A percentile compares a stretch with the other conserved stretches of the same genome.
Conservation (phyloP, 208 protist species). For the Crithidia acanthocephali region DNA sequence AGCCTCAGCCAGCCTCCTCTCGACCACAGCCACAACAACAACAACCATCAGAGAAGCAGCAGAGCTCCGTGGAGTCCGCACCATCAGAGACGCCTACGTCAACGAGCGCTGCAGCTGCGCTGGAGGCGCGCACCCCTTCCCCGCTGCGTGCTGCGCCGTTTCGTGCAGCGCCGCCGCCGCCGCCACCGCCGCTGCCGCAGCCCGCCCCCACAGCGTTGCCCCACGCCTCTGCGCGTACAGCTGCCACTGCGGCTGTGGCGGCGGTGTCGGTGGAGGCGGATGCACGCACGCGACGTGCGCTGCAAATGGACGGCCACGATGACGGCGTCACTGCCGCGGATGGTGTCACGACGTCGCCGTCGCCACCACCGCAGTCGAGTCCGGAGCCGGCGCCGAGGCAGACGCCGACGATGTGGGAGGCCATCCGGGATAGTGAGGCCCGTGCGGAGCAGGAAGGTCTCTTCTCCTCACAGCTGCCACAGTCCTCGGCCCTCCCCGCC, state of each 20-base stretch:
- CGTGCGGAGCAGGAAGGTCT: not conserved
- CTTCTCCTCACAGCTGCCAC: too few relatives aligned
- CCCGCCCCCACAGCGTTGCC: not conserved
- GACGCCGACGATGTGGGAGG: slow-evolving; percentile 7
- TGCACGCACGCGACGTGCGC: not conserved
- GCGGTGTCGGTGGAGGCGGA: not conserved
- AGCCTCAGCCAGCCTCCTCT: too few relatives aligned
- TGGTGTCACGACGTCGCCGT: not conserved
- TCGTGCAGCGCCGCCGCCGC: slow-evolving; percentile 15
- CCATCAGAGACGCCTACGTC: too few relatives aligned
- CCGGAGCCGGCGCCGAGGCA: not conserved
- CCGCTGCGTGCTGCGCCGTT: slow-evolving; percentile 22
- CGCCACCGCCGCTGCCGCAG: slow-evolving; percentile 1
- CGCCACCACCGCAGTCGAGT: not conserved
- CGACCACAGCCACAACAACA: not conserved
- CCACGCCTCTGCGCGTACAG: not conserved
- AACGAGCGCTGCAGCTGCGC: not conserved
- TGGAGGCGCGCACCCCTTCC: slow-evolving; percentile 19
- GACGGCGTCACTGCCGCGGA: not conserved
- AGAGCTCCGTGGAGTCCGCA: too few relatives aligned
- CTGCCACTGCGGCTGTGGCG: not conserved
- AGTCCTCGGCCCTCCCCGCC: too few relatives aligned
- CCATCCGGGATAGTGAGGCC: slow-evolving; percentile 6
- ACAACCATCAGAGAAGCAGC: too few relatives aligned
- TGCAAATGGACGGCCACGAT: not conserved